A percentile compares a stretch with the other conserved stretches of the same genome.
Evolutionary conservation across 2,329 filamentous ascomycete species (phyloP).

Genomic region (Sarocladium oryzae): DNA sequence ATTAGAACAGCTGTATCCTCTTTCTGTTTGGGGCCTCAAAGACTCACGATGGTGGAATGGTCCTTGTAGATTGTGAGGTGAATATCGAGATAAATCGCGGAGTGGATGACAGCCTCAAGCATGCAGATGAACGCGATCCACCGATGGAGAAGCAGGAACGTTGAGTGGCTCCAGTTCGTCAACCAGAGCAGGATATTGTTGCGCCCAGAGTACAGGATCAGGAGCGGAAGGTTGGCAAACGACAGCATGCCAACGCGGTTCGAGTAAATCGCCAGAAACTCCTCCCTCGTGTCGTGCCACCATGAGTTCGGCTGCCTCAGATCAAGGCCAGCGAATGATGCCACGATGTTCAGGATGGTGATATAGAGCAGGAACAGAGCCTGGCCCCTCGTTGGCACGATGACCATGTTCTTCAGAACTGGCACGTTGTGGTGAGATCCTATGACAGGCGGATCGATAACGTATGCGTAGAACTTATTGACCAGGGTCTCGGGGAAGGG

Average conservation of each 20-base stretch:
- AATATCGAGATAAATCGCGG: conserved; percentile 26
- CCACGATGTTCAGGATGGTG: conserved; percentile 26
- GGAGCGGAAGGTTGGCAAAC: conserved; percentile 30
- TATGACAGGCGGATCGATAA: conserved; percentile 16
- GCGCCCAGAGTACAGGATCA: conserved; percentile 34
- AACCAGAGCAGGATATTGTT: conserved; percentile 39
- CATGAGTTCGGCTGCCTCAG: conserved; percentile 21
- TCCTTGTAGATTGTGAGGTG: conserved; percentile 4
- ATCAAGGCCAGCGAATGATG: conserved; percentile 22
- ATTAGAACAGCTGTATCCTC: background rate
- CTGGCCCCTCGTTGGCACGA: conserved; percentile 30
- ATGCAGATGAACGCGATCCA: conserved; percentile 37
- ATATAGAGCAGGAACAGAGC: conserved; percentile 30
- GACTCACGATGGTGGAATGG: conserved; percentile 9
- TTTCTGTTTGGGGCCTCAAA: background rate
- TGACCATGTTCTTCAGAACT: conserved; percentile 10
- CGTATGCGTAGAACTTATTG: conserved; percentile 12
- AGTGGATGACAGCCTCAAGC: conserved; percentile 36
- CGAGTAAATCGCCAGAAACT: conserved; percentile 9
- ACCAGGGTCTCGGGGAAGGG: conserved; percentile 12
- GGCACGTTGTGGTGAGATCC: conserved; percentile 14
- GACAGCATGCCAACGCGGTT: conserved; percentile 31
- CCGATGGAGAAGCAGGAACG: conserved; percentile 40
- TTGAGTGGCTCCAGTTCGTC: conserved; percentile 40
- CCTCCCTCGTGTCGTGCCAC: conserved; percentile 12